Conservation (phyloP, 345 rosid genomes). For the Populus davidiana region DNA sequence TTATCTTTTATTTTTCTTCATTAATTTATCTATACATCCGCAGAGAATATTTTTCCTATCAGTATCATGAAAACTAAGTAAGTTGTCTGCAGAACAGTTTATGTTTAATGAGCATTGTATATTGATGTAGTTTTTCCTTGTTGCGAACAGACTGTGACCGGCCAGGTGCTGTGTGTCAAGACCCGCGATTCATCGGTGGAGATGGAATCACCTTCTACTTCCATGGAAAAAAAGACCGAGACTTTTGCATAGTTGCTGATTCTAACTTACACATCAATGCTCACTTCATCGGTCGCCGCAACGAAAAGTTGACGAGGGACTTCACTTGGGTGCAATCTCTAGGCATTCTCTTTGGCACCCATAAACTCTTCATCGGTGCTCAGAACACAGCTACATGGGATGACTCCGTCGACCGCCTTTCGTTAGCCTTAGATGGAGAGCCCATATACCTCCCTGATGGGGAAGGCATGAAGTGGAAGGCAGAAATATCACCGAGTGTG, state of each 20-base stretch:
- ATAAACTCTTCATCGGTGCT: constrained; percentile 24
- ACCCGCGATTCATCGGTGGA: constrained; percentile 66
- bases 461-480: constrained; percentile 16
- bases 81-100: background rate
- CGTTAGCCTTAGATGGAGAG: constrained; percentile 21
- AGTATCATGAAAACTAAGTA: too few relatives aligned
- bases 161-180: constrained; percentile 62
- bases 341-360: constrained; percentile 25
- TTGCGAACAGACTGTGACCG: constrained; percentile 41
- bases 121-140: background rate
- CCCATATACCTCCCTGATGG: constrained; percentile 18
- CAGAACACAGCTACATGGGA: constrained; percentile 32
- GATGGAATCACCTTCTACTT: constrained; percentile 68
- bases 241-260: constrained; percentile 31
- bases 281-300: constrained; percentile 25
- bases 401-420: constrained; percentile 23
- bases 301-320: constrained; percentile 19
- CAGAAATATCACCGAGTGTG: background rate
- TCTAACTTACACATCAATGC: constrained; percentile 36
- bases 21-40: background rate
- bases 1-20: background rate
- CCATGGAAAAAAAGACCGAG: constrained; percentile 53
- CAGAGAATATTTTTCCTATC: too few relatives aligned
- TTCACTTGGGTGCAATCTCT: constrained; percentile 37
- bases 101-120: background rate